Conservation (phyloP, 192 early-diverging fungal species). For the Rhizophagus sp. region DNA sequence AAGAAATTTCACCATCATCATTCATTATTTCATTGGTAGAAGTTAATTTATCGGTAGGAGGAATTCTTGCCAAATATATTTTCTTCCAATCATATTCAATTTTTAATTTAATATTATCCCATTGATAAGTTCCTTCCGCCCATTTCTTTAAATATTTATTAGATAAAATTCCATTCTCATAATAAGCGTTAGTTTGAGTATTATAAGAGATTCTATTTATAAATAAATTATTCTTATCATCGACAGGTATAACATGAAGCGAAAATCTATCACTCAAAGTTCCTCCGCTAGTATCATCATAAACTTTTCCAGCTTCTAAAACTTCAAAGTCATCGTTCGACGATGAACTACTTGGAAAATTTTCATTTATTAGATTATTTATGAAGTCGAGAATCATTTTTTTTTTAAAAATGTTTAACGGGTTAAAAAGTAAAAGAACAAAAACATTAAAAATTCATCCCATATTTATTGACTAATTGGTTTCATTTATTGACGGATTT, state of each 20-base stretch:
- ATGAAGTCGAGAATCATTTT: no score
- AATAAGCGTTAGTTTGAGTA: neutral
- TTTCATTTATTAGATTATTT: no score
- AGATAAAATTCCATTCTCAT: neutral
- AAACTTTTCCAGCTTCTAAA: no score
- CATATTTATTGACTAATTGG: no score
- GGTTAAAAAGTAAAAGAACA: no score
- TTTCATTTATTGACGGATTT: no score
- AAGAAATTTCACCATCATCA: neutral
- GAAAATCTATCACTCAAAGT: neutral
- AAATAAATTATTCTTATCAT: neutral
- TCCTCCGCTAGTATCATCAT: neutral
- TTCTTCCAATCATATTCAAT: neutral
- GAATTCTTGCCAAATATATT: neutral
- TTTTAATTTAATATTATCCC: neutral
- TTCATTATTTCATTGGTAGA: neutral
- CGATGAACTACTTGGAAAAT: no score
- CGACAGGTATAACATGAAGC: neutral
- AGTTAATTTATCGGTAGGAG: no score
- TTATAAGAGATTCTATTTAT: neutral
- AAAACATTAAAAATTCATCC: no score
- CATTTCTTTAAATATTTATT: neutral
- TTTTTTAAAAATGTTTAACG: no score
- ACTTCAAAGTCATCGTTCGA: no score
- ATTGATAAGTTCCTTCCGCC: neutral